These are phyloP conservation scores for Entamoeba nuttalli DNA, from an alignment of 208 protist genomes.

Conservation along the genomic window DNA sequence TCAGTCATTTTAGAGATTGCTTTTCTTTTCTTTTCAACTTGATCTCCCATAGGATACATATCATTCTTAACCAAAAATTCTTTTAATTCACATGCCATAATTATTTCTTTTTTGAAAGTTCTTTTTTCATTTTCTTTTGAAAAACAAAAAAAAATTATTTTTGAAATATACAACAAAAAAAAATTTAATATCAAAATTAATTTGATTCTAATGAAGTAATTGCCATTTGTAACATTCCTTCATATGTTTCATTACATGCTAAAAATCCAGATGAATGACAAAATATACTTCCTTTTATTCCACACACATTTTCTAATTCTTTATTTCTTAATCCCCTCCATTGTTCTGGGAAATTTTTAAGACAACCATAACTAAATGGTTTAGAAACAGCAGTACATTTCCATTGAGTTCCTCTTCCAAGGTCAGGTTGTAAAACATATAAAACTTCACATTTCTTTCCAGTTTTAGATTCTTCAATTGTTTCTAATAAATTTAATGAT, in stretches of 20 bases:
- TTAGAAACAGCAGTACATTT: neutral
- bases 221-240: conserved; percentile 69
- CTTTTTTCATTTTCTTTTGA: too few relatives aligned
- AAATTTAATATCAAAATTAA: too few relatives aligned
- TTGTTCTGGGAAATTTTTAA: conserved; percentile 55
- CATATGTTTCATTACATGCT: conserved; percentile 71
- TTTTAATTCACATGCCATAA: neutral
- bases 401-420: neutral
- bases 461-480: conserved; percentile 33
- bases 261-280: conserved; percentile 81
- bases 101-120: neutral
- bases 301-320: conserved; percentile 55
- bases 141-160: too few relatives aligned
- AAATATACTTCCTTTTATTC: conserved; percentile 71
- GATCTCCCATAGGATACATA: neutral
- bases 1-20: neutral
- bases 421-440: neutral
- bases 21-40: neutral
- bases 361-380: conserved; percentile 45
- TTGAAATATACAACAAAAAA: too few relatives aligned
- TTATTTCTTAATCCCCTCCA: conserved; percentile 73
- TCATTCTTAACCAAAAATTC: neutral
- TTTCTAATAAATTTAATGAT: conserved; percentile 66
- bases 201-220: neutral
- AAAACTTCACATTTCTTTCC: conserved; percentile 4